A percentile compares a stretch with the other conserved stretches of the same genome.
These are phyloP conservation scores for Trypanosoma grayi DNA, from an alignment of 208 protist genomes.

Conservation along the genomic window DNA sequence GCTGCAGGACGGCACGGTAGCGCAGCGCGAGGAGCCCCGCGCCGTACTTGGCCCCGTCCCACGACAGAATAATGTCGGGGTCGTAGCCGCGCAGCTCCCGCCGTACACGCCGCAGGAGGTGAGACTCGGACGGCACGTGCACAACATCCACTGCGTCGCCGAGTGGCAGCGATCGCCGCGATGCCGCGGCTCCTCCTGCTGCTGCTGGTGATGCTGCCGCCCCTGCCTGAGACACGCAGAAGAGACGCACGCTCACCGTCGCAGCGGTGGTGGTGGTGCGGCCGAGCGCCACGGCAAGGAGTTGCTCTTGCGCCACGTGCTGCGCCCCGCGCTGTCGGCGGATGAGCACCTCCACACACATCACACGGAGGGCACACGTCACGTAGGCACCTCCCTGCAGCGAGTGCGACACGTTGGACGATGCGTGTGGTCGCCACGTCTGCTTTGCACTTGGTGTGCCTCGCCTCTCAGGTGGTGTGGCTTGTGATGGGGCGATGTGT, in stretches of 20 bases:
- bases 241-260: conserved; percentile 37
- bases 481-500: conserved; percentile 14
- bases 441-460: background rate
- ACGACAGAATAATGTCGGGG: conserved; percentile 73
- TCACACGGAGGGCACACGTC: conserved; percentile 31
- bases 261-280: conserved; percentile 25
- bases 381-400: background rate
- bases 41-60: conserved; percentile 75
- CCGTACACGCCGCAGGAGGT: conserved; percentile 43
- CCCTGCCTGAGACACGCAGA: conserved; percentile 27
- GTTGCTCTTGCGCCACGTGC: conserved; percentile 28
- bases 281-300: conserved; percentile 62
- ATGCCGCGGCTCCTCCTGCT: background rate
- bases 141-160: conserved; percentile 39
- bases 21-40: conserved; percentile 57
- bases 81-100: conserved; percentile 49
- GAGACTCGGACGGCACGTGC: conserved; percentile 37
- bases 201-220: background rate
- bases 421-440: background rate
- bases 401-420: conserved; percentile 1
- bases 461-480: background rate
- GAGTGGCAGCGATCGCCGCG: too few relatives aligned
- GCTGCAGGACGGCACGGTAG: conserved; percentile 46
- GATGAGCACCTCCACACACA: conserved; percentile 57
- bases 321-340: conserved; percentile 27